These are phyloP conservation scores for Diaporthe batatas DNA, from an alignment of 2,329 filamentous ascomycete genomes.

Conservation along the genomic window DNA sequence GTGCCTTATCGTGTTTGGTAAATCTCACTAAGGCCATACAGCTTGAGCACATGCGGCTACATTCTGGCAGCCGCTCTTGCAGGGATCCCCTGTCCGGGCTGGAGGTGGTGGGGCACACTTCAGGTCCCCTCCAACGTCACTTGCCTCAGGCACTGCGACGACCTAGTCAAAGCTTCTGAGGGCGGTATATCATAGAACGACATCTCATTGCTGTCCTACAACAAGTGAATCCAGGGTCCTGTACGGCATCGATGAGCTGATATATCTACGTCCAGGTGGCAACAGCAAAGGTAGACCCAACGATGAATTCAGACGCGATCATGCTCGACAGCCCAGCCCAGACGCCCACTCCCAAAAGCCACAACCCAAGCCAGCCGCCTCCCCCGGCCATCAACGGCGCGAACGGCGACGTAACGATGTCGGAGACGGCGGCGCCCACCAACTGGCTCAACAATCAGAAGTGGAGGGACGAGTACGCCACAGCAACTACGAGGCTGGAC, in stretches of 20 bases:
- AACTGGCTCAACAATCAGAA: constrained; percentile 52
- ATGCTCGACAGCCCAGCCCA: constrained; percentile 43
- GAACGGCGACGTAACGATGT: constrained; percentile 39
- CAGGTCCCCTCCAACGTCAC: constrained; percentile 34
- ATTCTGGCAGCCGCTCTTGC: not conserved
- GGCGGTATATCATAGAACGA: not conserved
- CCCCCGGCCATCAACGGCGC: not conserved
- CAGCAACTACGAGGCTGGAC: constrained; percentile 53
- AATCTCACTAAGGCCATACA: not conserved
- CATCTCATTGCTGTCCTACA: constrained; percentile 2
- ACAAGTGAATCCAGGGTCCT: not conserved
- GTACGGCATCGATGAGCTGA: not conserved
- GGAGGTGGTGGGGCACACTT: constrained; percentile 6
- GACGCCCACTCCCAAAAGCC: constrained; percentile 39
- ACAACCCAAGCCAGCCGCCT: constrained; percentile 25
- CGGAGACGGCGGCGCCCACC: constrained; percentile 33
- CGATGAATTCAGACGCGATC: constrained; percentile 40
- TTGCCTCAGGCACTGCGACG: not conserved
- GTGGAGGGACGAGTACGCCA: constrained; percentile 59
- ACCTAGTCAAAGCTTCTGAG: not conserved
- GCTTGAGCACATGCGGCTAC: constrained; percentile 6
- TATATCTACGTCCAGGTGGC: not conserved
- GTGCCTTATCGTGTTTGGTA: too few relatives aligned
- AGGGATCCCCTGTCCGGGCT: constrained; percentile 28
- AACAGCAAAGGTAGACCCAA: not conserved